phyloP scores from a whole-genome alignment of 139 green algal genomes.

The Chlorella vulgaris region DNA sequence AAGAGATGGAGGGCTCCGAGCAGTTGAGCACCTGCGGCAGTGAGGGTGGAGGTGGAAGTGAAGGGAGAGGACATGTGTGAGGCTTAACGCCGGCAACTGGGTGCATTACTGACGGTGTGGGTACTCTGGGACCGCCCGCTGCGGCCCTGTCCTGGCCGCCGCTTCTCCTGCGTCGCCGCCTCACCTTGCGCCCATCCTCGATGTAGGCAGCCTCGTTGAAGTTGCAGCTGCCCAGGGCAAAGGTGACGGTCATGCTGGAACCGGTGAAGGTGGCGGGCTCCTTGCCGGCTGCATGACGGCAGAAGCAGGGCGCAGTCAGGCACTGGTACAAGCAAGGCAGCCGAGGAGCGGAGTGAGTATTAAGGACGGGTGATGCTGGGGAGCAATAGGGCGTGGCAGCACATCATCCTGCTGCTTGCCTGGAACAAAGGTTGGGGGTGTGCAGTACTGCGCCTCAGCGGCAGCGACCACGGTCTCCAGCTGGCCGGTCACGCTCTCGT shows the following conservation, averaged over 20 bases:
- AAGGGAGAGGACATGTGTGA: no score
- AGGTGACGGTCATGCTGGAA: slow-evolving; percentile 18
- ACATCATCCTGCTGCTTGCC: no score
- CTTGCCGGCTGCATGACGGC: slow-evolving; percentile 9
- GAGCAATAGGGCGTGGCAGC: no score
- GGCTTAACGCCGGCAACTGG: no score
- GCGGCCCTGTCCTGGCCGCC: not conserved
- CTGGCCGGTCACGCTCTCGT: not conserved
- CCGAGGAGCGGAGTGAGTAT: not conserved
- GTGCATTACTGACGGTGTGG: no score
- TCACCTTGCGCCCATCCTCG: slow-evolving; percentile 2
- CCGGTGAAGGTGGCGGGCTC: slow-evolving; percentile 33
- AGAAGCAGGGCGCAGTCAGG: not conserved
- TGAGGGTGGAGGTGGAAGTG: not conserved
- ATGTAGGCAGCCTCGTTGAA: slow-evolving; percentile 27
- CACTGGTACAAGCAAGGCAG: not conserved
- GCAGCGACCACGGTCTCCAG: slow-evolving; percentile 20
- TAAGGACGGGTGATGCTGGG: no score
- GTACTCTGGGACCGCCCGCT: no score
- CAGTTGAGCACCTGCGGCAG: slow-evolving; percentile 21
- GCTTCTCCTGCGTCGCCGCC: not conserved
- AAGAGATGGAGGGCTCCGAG: slow-evolving; percentile 37
- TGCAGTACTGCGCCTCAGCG: slow-evolving; percentile 30
- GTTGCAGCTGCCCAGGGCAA: slow-evolving; percentile 34
- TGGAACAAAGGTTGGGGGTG: slow-evolving; percentile 19